phyloP scores from a whole-genome alignment of 805 yeast species.

The Ogataea corticis region DNA sequence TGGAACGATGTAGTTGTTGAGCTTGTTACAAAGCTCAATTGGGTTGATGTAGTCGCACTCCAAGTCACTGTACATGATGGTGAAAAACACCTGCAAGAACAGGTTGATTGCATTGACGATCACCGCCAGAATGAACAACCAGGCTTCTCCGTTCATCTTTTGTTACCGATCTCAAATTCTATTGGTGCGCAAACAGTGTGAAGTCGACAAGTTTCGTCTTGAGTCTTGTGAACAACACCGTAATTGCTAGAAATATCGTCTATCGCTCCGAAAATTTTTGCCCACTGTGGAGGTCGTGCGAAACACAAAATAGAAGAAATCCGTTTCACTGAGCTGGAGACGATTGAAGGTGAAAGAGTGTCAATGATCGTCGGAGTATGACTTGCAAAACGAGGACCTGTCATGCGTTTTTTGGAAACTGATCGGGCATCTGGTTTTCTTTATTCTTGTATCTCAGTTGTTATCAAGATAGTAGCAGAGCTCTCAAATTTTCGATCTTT shows the following conservation, averaged over 20 bases:
- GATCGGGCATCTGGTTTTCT: too few species aligned
- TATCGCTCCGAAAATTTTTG: constrained; percentile 7
- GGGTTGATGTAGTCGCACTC: constrained; percentile 98
- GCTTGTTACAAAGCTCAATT: constrained; percentile 89
- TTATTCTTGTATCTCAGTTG: too few species aligned
- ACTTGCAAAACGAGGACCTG: too few species aligned
- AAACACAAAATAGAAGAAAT: neutral
- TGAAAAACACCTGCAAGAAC: constrained; percentile 91
- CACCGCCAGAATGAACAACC: constrained; percentile 76
- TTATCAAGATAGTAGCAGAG: too few species aligned
- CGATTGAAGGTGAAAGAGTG: too few species aligned
- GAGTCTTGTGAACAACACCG: constrained; percentile 1
- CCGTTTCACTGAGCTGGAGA: neutral
- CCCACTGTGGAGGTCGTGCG: constrained; percentile 5
- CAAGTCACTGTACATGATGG: constrained; percentile 91
- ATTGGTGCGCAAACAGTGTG: neutral
- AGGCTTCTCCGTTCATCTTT: constrained; percentile 34
- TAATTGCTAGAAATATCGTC: constrained; percentile 5
- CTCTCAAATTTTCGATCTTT: too few species aligned
- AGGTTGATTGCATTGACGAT: constrained; percentile 82
- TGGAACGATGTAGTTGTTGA: constrained; percentile 86
- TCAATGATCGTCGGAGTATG: too few species aligned
- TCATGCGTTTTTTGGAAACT: too few species aligned
- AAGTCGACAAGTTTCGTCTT: neutral
- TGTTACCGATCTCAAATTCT: neutral